Evolutionary conservation across 129 eudicot species (phyloP), one percentile per base, ranked within the genome.

Genomic region (Escallonia herrerae): DNA sequence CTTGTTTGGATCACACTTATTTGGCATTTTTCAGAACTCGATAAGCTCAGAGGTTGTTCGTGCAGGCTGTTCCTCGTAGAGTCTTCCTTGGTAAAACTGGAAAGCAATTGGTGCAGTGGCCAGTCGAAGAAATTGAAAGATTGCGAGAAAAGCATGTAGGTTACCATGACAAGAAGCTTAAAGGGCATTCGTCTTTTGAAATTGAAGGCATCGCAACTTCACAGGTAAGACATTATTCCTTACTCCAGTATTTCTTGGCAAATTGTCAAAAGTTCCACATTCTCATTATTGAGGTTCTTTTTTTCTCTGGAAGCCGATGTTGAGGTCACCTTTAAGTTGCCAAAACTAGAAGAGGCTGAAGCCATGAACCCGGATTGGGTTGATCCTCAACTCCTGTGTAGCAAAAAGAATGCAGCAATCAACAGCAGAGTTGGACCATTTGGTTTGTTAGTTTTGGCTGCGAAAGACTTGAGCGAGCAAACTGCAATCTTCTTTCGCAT

Each of bases 391-490:
- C 50, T 66, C 37, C 66, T 83, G 3, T 87, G 88, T 52, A 83
- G 70, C 51, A n/a, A 67, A 61, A 80, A 45, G 55, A 65, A 52
- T 66, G 83, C 89, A 64, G 67, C 87, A 41, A 72, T 43, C 2
- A 70, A 65, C 15, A 82, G 89, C n/a, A 79, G 53, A 50, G 44
- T 79, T 22, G 98, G 98, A 51, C 96, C 96, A 11, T 91, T 91
- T 83, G 98, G 98, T 8, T 70, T 88, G 57, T 61, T 87, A 14
- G 89, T 76, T 39, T 71, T 91, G 69, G 89, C 96, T 72, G 76
- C 96, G 0, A 41, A 73, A 9, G 84, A 86, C 69, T 77, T 91
- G 62, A 68, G 72, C 46, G 97, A 87, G 65, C 79, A 70, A 61
- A 91, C 96, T 40, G 90, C 96, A 6, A 57, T 91, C 61, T 85